These are phyloP conservation scores for Colletotrichum sp. DNA, from an alignment of 2,329 filamentous ascomycete genomes.

Conservation along the genomic window DNA sequence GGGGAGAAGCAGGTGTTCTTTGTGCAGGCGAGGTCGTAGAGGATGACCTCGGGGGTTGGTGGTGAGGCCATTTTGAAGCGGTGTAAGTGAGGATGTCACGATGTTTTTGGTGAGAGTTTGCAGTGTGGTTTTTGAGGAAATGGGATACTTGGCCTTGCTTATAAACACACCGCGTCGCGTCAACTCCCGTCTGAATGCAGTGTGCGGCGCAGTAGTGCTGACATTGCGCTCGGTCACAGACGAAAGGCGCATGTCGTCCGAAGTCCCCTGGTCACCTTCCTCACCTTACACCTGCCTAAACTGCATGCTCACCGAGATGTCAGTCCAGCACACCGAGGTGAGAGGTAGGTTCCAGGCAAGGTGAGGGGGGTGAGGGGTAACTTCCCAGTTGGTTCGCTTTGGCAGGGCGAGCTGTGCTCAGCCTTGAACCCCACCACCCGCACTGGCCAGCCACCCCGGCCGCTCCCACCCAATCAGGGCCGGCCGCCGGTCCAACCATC, in stretches of 20 bases:
- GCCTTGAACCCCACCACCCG: constrained; percentile 21
- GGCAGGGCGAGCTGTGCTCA: constrained; percentile 5
- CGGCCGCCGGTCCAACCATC: constrained; percentile 33
- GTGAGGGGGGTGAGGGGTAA: not conserved
- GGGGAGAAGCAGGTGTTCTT: not conserved
- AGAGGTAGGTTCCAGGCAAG: not conserved
- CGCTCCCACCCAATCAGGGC: constrained; percentile 34
- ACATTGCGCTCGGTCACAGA: not conserved
- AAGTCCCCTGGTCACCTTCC: not conserved
- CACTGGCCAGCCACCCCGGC: constrained; percentile 23
- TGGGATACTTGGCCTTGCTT: not conserved
- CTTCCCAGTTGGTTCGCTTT: not conserved
- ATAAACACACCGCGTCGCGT: not conserved
- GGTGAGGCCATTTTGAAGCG: not conserved
- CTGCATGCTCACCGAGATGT: not conserved
- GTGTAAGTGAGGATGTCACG: not conserved
- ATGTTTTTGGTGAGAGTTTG: accelerated
- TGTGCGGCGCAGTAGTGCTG: not conserved
- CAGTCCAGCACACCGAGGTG: not conserved
- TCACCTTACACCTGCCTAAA: not conserved
- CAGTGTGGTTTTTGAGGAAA: not conserved
- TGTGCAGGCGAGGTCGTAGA: not conserved
- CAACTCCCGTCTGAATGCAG: not conserved
- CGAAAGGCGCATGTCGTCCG: not conserved
- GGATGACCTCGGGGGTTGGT: not conserved